Evolutionary conservation across 192 early-diverging fungal genomes (phyloP), one percentile per base, ranked within the genome.

Genomic region (Mortierella claussenii): DNA sequence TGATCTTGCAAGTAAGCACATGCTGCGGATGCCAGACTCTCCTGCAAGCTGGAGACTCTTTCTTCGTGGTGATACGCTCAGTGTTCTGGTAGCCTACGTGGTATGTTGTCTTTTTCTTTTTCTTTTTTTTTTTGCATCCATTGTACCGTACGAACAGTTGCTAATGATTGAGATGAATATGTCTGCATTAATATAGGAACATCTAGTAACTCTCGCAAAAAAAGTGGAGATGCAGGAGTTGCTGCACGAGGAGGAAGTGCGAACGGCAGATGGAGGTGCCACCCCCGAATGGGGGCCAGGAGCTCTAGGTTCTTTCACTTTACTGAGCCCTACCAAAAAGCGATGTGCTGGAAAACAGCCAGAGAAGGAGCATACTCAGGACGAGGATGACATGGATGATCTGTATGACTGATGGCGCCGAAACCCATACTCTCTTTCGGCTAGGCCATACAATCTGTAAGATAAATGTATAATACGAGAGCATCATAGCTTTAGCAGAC

Each of bases 1-100:
- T 12, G 34, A 24, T 37, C 55, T 56, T 42, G 55, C 55, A 1
- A 56, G 36, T 6, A 56, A 56, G 37, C 55, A 42, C 55, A 7
- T 56, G 55, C 34, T 56, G 7, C 55, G 55, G 8, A 33, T 43
- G 13, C 55, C 55, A 20, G 55, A 56, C 21, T 56, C 55, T 2
- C 20, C 55, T 43, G 55, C 55, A 6, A 42, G 36, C 13, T 56
- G 55, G 40, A 56, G 32, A 42, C 40, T 20, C 5, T 42, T 56
- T 23, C 26, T 42, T 21, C 15, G 17, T 21, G 55, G 37, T 24
- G 27, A 37, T 26, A 43, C 55, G 7, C 37, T 56, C 36, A 27
- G 40, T n/a, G 55, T 43, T 13, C 37, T 56, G 20, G 20, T 56
- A 27, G 55, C 40, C 37, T 43, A 56, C 24, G 40, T 56, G 37